Base-by-base conservation (phyloP, 805 yeast species). In the Hanseniaspora meyeri region DNA sequence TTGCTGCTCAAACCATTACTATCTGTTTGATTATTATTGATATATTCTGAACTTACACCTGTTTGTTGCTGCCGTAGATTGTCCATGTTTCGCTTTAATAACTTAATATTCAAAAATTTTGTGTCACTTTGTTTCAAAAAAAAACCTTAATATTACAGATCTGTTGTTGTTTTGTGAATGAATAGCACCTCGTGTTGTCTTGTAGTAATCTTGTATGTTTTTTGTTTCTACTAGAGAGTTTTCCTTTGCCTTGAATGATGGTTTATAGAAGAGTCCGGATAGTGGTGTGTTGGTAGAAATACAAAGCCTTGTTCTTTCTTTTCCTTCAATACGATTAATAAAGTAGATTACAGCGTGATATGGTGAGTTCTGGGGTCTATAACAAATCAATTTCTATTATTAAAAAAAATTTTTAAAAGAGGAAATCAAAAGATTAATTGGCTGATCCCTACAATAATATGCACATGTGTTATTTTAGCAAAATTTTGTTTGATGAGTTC, bases 41-140 rank as follows among this genome's bases (percentile, higher is more conserved):
- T 46, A 9, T 40, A 16, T 32, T 42, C 43, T 10, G 34, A 34
- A 16, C 45, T 47, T 27, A 45, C 50, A 38, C 57, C 57, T 42
- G 40, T 31, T 46, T 29, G 46, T 19, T 53, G 43, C 19, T 53
- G 57, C 39, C 57, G 57, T 19, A 46, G 57, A 14, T 37, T 16
- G 42, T 24, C 32, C 16, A n/a, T 39, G 8, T 12, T 32, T 11
- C 5, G 10, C 17, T 12, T 46, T 46, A 17, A n/a, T 46, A 24
- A 32, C 19, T 36, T 37, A 6, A 16, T 24, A 37, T 37, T 51
- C 43, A 51, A 37, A 14, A 14, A 24, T 34, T 34, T 4, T 10
- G 3, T 34, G 12, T 34, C 14, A n/a, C n/a, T n/a, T n/a, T n/a
- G n/a, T n/a, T n/a, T n/a, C n/a, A n/a, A n/a, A n/a, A n/a, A n/a